phyloP scores from a whole-genome alignment of 768 basidiomycete species.

The Lentinula sp. region DNA sequence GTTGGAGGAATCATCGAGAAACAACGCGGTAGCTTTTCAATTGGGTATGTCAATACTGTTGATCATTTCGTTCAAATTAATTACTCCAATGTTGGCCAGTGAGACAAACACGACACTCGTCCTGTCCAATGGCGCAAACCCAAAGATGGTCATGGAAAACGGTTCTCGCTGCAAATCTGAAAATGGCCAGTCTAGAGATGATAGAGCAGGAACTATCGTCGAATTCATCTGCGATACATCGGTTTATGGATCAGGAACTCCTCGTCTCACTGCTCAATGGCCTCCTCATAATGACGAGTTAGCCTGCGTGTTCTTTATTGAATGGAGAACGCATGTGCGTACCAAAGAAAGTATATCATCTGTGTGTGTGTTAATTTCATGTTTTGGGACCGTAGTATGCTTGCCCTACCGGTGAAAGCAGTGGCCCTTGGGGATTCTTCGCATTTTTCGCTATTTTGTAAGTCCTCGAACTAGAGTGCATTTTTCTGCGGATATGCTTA shows the following conservation, averaged over 20 bases:
- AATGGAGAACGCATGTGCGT: slow-evolving; percentile 79
- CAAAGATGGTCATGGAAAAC: slow-evolving; percentile 49
- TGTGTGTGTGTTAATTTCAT: not conserved
- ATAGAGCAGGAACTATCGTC: slow-evolving; percentile 59
- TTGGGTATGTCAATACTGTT: slow-evolving; percentile 45
- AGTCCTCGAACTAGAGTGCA: slow-evolving; percentile 15
- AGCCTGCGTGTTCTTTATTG: slow-evolving; percentile 75
- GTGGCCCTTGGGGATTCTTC: slow-evolving; percentile 44
- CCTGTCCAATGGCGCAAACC: slow-evolving; percentile 9
- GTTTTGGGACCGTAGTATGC: slow-evolving; percentile 43
- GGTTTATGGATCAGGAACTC: slow-evolving; percentile 48
- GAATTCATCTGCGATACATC: slow-evolving; percentile 74
- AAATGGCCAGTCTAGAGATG: slow-evolving; percentile 22
- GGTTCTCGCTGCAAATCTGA: slow-evolving; percentile 62
- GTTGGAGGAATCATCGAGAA: slow-evolving; percentile 59
- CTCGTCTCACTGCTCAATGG: slow-evolving; percentile 58
- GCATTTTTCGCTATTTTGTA: slow-evolving; percentile 55
- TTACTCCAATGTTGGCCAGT: slow-evolving; percentile 22
- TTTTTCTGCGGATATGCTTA: not conserved
- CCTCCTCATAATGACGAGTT: slow-evolving; percentile 55
- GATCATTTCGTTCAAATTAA: not conserved
- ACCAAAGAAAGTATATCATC: not conserved
- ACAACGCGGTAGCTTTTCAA: slow-evolving; percentile 61
- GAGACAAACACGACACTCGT: slow-evolving; percentile 59
- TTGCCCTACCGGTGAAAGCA: slow-evolving; percentile 59